Evolutionary conservation across 345 rosid genomes (phyloP).

Genomic region (Gossypioides kirkii): DNA sequence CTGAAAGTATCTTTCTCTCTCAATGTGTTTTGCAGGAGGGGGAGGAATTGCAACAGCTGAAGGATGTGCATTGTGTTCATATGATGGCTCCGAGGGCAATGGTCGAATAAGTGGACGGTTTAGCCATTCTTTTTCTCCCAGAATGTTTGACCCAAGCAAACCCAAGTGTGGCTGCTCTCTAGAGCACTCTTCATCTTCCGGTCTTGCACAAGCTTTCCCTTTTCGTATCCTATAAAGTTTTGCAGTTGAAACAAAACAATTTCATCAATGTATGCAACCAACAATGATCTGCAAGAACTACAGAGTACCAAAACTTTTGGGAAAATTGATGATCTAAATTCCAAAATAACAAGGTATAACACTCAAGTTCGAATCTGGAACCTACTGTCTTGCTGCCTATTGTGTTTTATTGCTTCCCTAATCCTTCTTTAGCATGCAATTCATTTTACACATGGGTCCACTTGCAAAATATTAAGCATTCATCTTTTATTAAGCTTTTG

Average conservation of each 20-base stretch:
- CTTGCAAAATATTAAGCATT: not conserved
- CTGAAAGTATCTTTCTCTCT: slow-evolving; percentile 90
- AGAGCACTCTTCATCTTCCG: slow-evolving; percentile 62
- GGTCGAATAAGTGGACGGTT: slow-evolving; percentile 83
- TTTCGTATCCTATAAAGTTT: slow-evolving; percentile 55
- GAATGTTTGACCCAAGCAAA: slow-evolving; percentile 45
- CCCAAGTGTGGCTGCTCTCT: slow-evolving; percentile 35
- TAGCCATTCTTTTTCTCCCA: slow-evolving; percentile 50
- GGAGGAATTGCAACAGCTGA: slow-evolving; percentile 74
- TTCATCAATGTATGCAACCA: slow-evolving; percentile 2
- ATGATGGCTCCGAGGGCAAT: slow-evolving; percentile 35
- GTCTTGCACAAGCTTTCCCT: slow-evolving; percentile 83
- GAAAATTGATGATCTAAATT: not conserved
- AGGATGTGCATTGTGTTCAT: slow-evolving; percentile 32
- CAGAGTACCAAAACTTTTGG: not conserved
- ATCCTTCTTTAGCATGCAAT: not conserved
- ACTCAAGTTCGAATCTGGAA: not conserved
- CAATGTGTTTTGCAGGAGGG: slow-evolving; percentile 84
- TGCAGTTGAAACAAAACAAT: slow-evolving; percentile 15
- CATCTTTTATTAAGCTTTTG: not conserved
- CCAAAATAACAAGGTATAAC: not conserved
- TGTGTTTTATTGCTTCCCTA: not conserved
- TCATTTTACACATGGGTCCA: not conserved
- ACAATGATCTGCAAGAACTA: not conserved
- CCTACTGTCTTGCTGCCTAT: not conserved